phyloP scores from a whole-genome alignment of 2,329 filamentous ascomycete species.

The Hymenoscyphus occultus region DNA sequence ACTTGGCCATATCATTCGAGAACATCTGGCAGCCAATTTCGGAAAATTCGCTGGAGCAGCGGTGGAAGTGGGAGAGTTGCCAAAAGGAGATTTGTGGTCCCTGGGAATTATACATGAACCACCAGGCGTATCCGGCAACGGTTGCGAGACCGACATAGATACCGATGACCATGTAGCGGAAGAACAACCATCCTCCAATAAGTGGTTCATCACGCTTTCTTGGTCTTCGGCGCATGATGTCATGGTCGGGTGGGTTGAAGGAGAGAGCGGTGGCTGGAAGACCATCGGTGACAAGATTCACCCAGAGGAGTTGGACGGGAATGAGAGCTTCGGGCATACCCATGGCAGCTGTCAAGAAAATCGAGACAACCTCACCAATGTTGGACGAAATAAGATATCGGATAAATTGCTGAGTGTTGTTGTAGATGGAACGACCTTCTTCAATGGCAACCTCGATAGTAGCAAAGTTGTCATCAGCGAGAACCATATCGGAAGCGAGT shows the following conservation, averaged over 20 bases:
- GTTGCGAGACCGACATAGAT: slow-evolving; percentile 93
- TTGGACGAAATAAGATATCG: slow-evolving; percentile 98
- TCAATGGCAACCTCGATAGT: slow-evolving; percentile 96
- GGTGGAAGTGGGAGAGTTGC: slow-evolving; percentile 90
- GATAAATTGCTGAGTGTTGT: slow-evolving; percentile 99
- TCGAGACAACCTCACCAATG: slow-evolving; percentile 98
- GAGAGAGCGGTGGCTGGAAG: slow-evolving; percentile 93
- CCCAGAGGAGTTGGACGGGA: slow-evolving; percentile 96
- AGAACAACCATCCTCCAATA: slow-evolving; percentile 93
- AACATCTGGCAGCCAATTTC: slow-evolving; percentile 95
- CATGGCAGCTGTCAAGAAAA: slow-evolving; percentile 92
- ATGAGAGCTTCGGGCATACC: slow-evolving; percentile 98
- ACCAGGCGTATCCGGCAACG: slow-evolving; percentile 98
- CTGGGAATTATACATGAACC: slow-evolving; percentile 93
- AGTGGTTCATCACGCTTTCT: slow-evolving; percentile 90
- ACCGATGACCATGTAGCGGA: slow-evolving; percentile 95
- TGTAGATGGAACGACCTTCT: slow-evolving; percentile 97
- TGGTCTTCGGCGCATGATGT: slow-evolving; percentile 92
- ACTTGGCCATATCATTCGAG: slow-evolving; percentile 76
- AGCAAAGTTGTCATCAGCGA: slow-evolving; percentile 97
- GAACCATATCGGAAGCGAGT: slow-evolving; percentile 95
- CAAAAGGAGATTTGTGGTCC: slow-evolving; percentile 90
- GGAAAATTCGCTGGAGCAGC: slow-evolving; percentile 79
- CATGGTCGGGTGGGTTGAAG: slow-evolving; percentile 98
- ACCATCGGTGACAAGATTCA: slow-evolving; percentile 96